Conservation (phyloP, 1,139 yeast species). For the Saccharomycopsis crataegensis region DNA sequence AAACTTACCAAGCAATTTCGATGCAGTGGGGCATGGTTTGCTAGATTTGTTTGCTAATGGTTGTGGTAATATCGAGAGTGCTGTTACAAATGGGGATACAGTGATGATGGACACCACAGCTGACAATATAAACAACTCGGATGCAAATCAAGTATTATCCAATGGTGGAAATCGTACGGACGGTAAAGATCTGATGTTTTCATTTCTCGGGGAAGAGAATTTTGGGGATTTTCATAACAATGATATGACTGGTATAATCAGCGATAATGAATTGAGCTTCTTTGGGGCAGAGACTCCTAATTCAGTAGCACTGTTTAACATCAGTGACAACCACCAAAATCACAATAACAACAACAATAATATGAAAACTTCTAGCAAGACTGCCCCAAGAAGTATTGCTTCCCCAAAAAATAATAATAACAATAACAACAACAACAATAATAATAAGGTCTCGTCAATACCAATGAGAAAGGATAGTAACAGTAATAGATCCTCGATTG, state of each 20-base stretch:
- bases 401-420: neutral
- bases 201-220: neutral
- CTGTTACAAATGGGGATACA: neutral
- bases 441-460: neutral
- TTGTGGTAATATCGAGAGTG: neutral
- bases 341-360: neutral
- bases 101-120: neutral
- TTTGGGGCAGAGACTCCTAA: neutral
- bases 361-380: neutral
- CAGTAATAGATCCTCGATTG: constrained; percentile 3
- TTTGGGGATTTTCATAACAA: neutral
- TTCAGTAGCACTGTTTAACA: neutral
- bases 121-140: no score
- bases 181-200: neutral
- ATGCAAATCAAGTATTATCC: no score
- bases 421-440: neutral
- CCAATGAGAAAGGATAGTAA: neutral
- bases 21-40: constrained; percentile 14
- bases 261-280: neutral
- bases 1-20: neutral
- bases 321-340: neutral
- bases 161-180: neutral
- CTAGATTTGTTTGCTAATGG: constrained; percentile 12
- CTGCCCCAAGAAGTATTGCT: neutral
- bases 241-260: neutral